Base-by-base conservation (phyloP, 2,329 filamentous ascomycete genomes). In the Emergomyces africanus region DNA sequence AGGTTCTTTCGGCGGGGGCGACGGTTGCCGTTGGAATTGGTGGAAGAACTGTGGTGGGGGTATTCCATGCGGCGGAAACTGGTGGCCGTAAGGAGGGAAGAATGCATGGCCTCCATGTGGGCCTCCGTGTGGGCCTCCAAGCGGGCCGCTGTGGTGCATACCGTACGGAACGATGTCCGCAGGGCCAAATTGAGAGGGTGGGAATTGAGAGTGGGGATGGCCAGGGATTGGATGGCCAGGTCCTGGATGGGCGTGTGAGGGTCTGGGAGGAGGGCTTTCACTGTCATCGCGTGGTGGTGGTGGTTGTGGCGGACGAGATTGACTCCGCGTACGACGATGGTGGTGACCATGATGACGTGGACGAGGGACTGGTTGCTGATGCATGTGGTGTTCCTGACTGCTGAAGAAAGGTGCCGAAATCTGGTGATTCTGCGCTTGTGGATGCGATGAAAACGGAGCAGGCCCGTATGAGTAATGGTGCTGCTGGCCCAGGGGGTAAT, bases 91-190 rank as follows among this genome's bases (percentile, higher is more conserved):
- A 20, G 69, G 69, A n/a, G 48, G 30, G 41, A 57, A 61, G 28
- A 56, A 51, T 6, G 35, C 53, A 53, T 48, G 58, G 8, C 25
- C 48, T 50, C 46, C 46, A 6, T 49, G 46, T 30, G 46, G 46
- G 41, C 41, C 41, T 42, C 41, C 39, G 39, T 42, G 39, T 3
- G 39, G 39, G 42, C 42, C n/a, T 46, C 42, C 42, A 33, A 33
- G 48, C n/a, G 53, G 58, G 0, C 46, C 49, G 50, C 70, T 70
- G 60, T 71, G 74, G 57, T 62, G 61, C 9, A 65, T 66, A 39
- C 67, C 66, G 60, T 72, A 77, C 18, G 71, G 69, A 51, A 76
- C 67, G 54, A 77, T 62, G 25, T 75, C 74, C 23, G 73, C 69
- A 4, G 67, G 62, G 15, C 64, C 66, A 60, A 67, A 74, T 2